Evolutionary conservation across 2,329 filamentous ascomycete species (phyloP), one percentile per base, ranked within the genome.

Genomic region (Ophiostoma pallidulum): DNA sequence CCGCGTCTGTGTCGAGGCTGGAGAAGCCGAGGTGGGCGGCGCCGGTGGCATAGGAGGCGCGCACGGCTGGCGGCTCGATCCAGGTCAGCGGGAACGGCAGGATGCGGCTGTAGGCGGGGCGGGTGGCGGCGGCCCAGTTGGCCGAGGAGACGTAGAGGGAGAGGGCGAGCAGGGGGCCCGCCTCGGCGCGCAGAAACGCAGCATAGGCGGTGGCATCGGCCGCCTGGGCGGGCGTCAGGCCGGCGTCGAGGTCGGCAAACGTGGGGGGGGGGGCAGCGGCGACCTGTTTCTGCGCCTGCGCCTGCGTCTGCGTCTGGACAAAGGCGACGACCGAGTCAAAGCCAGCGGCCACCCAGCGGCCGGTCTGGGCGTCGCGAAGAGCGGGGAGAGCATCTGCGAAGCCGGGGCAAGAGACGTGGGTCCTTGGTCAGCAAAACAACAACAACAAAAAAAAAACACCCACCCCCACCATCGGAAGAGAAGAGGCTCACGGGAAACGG

Each of bases 61-160:
- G 84, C 46, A 88, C 71, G 48, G 78, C 71, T 1, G 85, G 81
- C 2, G 90, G 90, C 5, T 94, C 72, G 36, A 85, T 84, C 78
- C 92, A 98, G 57, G 90, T 90, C 53, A 89, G 74, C 16, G 92
- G 89, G 72, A 92, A 94, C 35, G 84, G 78, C 33, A 97, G 77
- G 48, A 96, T 76, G 6, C 72, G 69, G 55, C 82, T 87, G 67
- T 89, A 95, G 32, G 87, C 83, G 3, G 88, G 86, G 14, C 88
- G 80, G 4, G 89, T 95, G 41, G 75, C 69, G 37, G 74, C 70
- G 47, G 80, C 73, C 76, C 92, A 98, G 69, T 97, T 96, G 54
- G 88, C 80, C 49, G 84, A 86, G 28, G 89, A 92, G 53, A 92
- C 84, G 64, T 94, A 97, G 57, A 97, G 82, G 44, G 82, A 90